Conservation (phyloP, 2,329 filamentous ascomycete genomes). For the Clonostachys byssicola region DNA sequence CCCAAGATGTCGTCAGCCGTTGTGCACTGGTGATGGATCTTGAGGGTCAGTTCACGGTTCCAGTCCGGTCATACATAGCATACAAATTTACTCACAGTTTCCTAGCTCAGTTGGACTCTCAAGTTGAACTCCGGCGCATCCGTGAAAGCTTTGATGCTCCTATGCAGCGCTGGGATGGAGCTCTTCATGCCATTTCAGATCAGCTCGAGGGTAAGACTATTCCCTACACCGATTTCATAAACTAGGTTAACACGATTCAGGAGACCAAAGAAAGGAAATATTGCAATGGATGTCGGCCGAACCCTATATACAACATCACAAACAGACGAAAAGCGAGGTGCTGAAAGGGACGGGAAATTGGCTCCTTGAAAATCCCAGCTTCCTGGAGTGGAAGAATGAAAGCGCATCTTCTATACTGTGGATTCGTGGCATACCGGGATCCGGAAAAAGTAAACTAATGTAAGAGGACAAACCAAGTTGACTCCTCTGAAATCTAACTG, state of each 20-base stretch:
- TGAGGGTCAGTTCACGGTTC: no score
- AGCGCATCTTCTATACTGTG: conserved; percentile 23
- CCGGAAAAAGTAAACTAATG: conserved; percentile 19
- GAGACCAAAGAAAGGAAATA: background rate
- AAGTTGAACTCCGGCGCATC: background rate
- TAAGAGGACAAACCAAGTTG: background rate
- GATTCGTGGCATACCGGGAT: conserved; percentile 24
- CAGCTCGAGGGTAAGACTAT: background rate
- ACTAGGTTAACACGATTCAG: no score
- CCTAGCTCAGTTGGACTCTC: no score
- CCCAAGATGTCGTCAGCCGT: no score
- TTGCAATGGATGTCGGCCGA: background rate
- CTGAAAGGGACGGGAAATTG: conserved; percentile 11
- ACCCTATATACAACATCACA: conserved; percentile 2
- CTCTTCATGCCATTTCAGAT: background rate
- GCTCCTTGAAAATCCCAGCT: conserved; percentile 12
- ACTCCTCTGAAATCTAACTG: no score
- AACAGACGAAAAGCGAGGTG: conserved; percentile 4
- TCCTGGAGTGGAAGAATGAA: conserved; percentile 15
- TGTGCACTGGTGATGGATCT: no score
- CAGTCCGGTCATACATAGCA: no score
- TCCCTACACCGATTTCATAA: background rate
- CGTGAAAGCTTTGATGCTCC: background rate
- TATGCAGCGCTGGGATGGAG: background rate
- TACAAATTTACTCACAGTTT: no score